Evolutionary conservation across 148 eudicot genomes (phyloP), one percentile per base, ranked within the genome.

Genomic region (Cornus suecica): DNA sequence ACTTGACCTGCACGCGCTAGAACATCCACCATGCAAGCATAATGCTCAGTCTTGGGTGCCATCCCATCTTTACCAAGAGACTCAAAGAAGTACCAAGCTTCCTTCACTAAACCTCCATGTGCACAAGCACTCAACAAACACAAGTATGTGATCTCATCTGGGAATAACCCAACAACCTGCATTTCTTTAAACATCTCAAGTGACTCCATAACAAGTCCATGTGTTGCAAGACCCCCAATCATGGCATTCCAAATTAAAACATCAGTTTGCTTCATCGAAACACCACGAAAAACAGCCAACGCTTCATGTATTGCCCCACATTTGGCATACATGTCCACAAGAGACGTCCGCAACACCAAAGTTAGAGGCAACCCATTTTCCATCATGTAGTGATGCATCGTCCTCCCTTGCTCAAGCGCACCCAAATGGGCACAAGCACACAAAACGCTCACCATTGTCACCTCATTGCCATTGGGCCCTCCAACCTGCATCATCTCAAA

Each of bases 301-400:
- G 94, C 98, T 77, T 88, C 87, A 30, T 87, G 83, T 75, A 91
- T 85, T 3, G 97, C 97, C 29, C 98, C 98, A 51, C 94, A 90
- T 82, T 94, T 94, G 8, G 93, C 94, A 82, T 94, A 94, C 98
- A 94, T 94, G 76, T 94, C 97, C 70, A 94, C 88, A 28, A 92
- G 89, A 4, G 97, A 87, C 23, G 98, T 94, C 5, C 80, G 56
- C 83, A 94, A 77, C 58, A 79, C 82, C 56, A 94, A 83, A 65
- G 89, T 92, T 51, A 90, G 52, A 3, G 85, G 83, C 72, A 94
- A 77, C 34, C 78, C 51, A 66, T 90, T 82, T 34, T 91, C 94
- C 0, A 70, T 54, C 52, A 94, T 77, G 72, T 90, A 88, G 10
- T 45, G 34, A 80, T 91, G 91, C 91, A 92, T 88, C 15, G 37